A percentile compares a stretch with the other conserved stretches of the same genome.
Conservation (phyloP, 2,329 filamentous ascomycete genomes). For the Hortaea werneckii region DNA sequence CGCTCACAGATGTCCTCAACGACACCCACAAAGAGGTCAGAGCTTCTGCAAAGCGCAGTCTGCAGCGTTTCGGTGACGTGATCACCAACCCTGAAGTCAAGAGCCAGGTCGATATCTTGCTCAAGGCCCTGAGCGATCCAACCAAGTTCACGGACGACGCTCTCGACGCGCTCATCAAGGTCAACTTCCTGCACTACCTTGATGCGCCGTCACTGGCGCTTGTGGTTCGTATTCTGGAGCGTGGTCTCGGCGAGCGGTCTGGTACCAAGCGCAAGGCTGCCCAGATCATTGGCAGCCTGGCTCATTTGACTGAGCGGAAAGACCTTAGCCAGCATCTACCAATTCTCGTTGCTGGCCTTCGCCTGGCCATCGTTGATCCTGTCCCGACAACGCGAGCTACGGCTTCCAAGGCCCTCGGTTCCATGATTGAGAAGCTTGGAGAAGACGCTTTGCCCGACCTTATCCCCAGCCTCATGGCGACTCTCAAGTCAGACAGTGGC, state of each 20-base stretch:
- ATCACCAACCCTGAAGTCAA: slow-evolving; percentile 98
- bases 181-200: slow-evolving; percentile 98
- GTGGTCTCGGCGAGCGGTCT: slow-evolving; percentile 81
- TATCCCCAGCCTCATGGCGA: slow-evolving; percentile 94
- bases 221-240: slow-evolving; percentile 88
- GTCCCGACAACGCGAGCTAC: slow-evolving; percentile 94
- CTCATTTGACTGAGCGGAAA: slow-evolving; percentile 91
- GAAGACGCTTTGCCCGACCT: slow-evolving; percentile 95
- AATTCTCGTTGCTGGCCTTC: slow-evolving; percentile 81
- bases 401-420: slow-evolving; percentile 88
- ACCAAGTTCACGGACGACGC: slow-evolving; percentile 96
- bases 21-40: slow-evolving; percentile 98
- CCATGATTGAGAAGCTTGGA: slow-evolving; percentile 93
- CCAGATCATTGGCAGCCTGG: slow-evolving; percentile 94
- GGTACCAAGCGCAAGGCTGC: slow-evolving; percentile 92
- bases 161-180: slow-evolving; percentile 86
- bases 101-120: slow-evolving; percentile 75
- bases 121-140: slow-evolving; percentile 93
- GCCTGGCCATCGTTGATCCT: slow-evolving; percentile 82
- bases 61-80: slow-evolving; percentile 97
- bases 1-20: slow-evolving; percentile 84
- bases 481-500: slow-evolving; percentile 91
- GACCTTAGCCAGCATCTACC: slow-evolving; percentile 86
- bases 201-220: slow-evolving; percentile 91
- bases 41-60: slow-evolving; percentile 79